phyloP scores from a whole-genome alignment of 1,284 basidiomycete species.

The Phlebopus sp. region DNA sequence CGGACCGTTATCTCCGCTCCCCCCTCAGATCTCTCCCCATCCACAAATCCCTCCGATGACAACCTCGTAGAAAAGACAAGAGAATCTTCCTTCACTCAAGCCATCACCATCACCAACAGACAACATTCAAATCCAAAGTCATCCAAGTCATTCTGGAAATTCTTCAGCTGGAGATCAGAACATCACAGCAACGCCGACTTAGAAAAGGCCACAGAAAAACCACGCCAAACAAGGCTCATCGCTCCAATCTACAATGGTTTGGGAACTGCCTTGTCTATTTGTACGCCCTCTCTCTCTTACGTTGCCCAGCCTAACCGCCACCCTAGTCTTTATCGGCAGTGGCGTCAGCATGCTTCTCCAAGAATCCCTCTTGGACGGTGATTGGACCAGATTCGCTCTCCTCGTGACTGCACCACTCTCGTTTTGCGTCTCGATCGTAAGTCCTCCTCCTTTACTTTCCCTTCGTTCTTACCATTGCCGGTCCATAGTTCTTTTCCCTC shows the following conservation, averaged over 20 bases:
- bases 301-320: slow-evolving; percentile 15
- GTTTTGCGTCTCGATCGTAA: slow-evolving; percentile 71
- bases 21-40: slow-evolving; percentile 30
- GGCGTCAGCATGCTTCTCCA: slow-evolving; percentile 56
- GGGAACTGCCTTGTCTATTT: slow-evolving; percentile 63
- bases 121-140: slow-evolving; percentile 8
- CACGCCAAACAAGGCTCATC: slow-evolving; percentile 56
- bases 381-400: slow-evolving; percentile 60
- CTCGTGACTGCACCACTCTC: slow-evolving; percentile 67
- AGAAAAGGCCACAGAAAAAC: slow-evolving; percentile 45
- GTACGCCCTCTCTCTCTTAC: slow-evolving; percentile 36
- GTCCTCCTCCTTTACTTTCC: slow-evolving; percentile 21
- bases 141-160: slow-evolving; percentile 23
- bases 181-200: slow-evolving; percentile 35
- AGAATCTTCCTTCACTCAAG: slow-evolving; percentile 19
- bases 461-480: slow-evolving; percentile 1
- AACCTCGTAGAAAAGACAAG: slow-evolving; percentile 49
- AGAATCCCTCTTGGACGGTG: slow-evolving; percentile 65
- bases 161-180: slow-evolving; percentile 35
- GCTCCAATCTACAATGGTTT: slow-evolving; percentile 78
- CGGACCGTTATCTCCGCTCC: slow-evolving; percentile 34
- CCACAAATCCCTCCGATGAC: slow-evolving; percentile 47
- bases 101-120: slow-evolving; percentile 9
- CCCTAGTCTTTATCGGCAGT: slow-evolving; percentile 56
- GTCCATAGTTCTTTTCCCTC: slow-evolving; percentile 53